phyloP scores from a whole-genome alignment of 2,329 filamentous ascomycete genomes.

The Fusarium metavorans region DNA sequence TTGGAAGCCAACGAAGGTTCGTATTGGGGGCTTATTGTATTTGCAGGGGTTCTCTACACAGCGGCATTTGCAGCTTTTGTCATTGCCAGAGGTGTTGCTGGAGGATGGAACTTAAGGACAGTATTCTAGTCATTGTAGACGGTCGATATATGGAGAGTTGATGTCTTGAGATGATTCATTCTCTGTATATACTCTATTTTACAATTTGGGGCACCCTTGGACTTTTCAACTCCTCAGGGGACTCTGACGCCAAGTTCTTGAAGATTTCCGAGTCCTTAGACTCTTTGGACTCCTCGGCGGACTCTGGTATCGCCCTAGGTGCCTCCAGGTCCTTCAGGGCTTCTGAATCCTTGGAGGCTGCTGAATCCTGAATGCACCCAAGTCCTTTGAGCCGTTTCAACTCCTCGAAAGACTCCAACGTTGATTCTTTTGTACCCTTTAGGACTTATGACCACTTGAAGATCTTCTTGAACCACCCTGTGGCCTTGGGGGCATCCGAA shows the following conservation, averaged over 20 bases:
- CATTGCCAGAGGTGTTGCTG: constrained; percentile 11
- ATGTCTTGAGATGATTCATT: not conserved
- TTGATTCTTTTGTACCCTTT: too few relatives aligned
- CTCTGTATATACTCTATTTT: not conserved
- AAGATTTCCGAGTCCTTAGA: not conserved
- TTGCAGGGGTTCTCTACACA: constrained; percentile 16
- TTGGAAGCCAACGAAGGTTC: constrained; percentile 3
- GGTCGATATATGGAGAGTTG: not conserved
- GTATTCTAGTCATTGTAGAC: constrained; percentile 8
- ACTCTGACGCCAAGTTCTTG: not conserved
- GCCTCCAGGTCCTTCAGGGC: not conserved
- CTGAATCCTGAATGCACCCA: too few relatives aligned
- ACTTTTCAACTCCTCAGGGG: not conserved
- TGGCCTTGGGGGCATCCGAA: not conserved
- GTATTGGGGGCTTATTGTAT: constrained; percentile 21
- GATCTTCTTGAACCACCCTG: not conserved
- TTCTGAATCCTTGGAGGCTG: too few relatives aligned
- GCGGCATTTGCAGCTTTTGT: constrained; percentile 11
- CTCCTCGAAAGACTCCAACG: too few relatives aligned
- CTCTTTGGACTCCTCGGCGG: not conserved
- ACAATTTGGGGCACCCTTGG: not conserved
- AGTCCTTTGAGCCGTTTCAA: too few relatives aligned
- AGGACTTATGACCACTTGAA: not conserved
- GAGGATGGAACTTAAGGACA: constrained; percentile 11
- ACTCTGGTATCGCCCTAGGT: not conserved